Evolutionary conservation across 2,329 filamentous ascomycete genomes (phyloP), one percentile per base, ranked within the genome.

Genomic region (Diaporthe citrichinensis): DNA sequence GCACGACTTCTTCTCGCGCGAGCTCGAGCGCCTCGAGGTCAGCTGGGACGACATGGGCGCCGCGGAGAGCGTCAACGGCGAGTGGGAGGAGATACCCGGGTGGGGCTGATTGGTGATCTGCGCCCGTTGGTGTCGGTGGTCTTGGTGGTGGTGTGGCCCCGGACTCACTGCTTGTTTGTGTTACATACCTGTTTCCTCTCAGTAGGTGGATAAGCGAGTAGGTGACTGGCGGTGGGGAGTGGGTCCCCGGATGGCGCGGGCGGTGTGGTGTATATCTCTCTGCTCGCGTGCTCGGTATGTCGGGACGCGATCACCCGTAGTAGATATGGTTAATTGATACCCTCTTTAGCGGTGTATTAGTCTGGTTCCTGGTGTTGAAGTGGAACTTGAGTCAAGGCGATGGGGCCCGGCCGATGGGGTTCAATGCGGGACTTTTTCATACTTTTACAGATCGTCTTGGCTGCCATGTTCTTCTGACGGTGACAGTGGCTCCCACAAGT

Each of bases 1-100:
- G 83, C 90, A 93, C 77, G 94, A 96, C 81, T 96, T 96, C 82
- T 96, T 96, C 81, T 89, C 91, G 51, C 87, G 93, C 36, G 94
- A 96, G 84, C 85, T 96, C 69, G 94, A 96, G 81, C 94, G 91
- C 82, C 88, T 94, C 82, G 93, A 92, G 73, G 80, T 88, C 67
- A 84, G 84, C 74, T 90, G 88, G 85, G 84, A 80, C 20, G 88
- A 89, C 25, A 76, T 84, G 62, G 83, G 80, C 3, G 80, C 78
- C 41, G 79, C 79, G n/a, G 82, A 83, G 58, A 83, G 78, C 73
- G 78, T 69, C 69, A 78, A 76, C 51, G 79, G 78, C 72, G 80
- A 81, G 76, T 81, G 79, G 78, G 78, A 78, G 59, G 76, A 80
- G 28, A 67, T 72, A 6, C 61, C 72, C 20, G 55, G 71, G 15